Evolutionary conservation across 345 rosid genomes (phyloP).

Genomic region (Camelina hispida): DNA sequence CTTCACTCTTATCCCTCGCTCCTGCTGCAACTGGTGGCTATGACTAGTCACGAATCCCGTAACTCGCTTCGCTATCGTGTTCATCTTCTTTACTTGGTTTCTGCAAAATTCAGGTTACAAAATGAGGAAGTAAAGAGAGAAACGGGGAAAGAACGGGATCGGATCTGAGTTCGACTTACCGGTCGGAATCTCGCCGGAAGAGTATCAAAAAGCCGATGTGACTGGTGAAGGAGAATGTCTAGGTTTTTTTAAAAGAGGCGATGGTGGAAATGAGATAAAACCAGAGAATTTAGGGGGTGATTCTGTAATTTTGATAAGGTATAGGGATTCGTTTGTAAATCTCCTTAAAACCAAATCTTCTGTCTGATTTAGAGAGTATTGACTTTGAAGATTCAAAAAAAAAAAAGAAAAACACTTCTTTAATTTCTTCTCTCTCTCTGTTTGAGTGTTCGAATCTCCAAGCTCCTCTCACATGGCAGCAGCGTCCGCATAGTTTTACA

Average conservation of each 20-base stretch:
- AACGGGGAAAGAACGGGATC: not conserved
- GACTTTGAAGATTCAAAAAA: conserved; percentile 23
- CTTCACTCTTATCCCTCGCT: conserved; percentile 85
- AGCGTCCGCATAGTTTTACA: conserved; percentile 19
- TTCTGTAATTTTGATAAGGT: not conserved
- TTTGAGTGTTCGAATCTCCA: conserved; percentile 27
- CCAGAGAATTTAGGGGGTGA: not conserved
- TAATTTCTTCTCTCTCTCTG: not conserved
- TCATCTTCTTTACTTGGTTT: conserved; percentile 33
- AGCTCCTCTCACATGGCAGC: conserved; percentile 45
- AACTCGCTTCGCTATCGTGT: conserved; percentile 45
- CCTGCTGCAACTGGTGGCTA: conserved; percentile 54
- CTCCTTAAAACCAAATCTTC: conserved; percentile 5
- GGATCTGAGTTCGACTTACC: conserved; percentile 20
- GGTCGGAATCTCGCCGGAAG: conserved; percentile 35
- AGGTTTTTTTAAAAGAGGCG: conserved; percentile 12
- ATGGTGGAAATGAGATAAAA: conserved; percentile 3
- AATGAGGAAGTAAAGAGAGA: not conserved
- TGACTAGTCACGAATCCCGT: conserved; percentile 40
- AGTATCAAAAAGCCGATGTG: not conserved
- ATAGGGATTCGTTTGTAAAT: not conserved
- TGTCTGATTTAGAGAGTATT: not conserved
- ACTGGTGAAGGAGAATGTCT: not conserved
- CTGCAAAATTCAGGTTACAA: not conserved
- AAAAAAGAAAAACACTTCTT: too few relatives aligned